phyloP scores from a whole-genome alignment of 2,329 filamentous ascomycete genomes.

The Ambrosiella cleistominuta region DNA sequence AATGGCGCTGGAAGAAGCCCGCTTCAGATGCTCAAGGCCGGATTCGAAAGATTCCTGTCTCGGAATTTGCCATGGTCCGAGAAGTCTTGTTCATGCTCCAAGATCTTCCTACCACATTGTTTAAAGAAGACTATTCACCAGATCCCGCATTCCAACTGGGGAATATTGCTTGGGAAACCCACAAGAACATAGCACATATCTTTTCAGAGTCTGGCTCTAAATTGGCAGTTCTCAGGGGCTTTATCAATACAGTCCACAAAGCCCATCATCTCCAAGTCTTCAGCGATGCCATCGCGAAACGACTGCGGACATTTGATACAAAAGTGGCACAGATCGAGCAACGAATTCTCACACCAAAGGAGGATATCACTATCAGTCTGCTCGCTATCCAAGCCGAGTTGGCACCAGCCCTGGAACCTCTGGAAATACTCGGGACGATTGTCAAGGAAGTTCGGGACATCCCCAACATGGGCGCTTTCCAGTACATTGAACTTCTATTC shows the following conservation, averaged over 20 bases:
- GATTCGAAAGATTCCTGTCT: slow-evolving; percentile 30
- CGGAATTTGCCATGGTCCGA: slow-evolving; percentile 56
- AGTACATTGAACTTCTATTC: slow-evolving; percentile 64
- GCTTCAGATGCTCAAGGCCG: slow-evolving; percentile 21
- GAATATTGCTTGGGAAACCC: slow-evolving; percentile 32
- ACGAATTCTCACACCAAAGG: slow-evolving; percentile 35
- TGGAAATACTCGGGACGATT: slow-evolving; percentile 43
- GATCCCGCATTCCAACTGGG: slow-evolving; percentile 28
- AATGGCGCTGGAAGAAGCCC: slow-evolving; percentile 21
- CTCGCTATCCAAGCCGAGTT: slow-evolving; percentile 43
- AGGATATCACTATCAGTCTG: slow-evolving; percentile 47
- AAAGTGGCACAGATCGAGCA: slow-evolving; percentile 42
- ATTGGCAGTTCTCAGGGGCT: slow-evolving; percentile 28
- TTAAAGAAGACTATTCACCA: slow-evolving; percentile 28
- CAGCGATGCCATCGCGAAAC: slow-evolving; percentile 40
- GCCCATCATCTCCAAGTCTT: slow-evolving; percentile 54
- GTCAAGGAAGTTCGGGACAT: slow-evolving; percentile 38
- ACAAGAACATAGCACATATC: slow-evolving; percentile 29
- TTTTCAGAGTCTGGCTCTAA: slow-evolving; percentile 31
- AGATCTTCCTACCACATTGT: slow-evolving; percentile 59
- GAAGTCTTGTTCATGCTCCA: slow-evolving; percentile 75
- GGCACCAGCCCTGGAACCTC: slow-evolving; percentile 31
- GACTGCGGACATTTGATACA: slow-evolving; percentile 40
- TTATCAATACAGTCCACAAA: slow-evolving; percentile 26
- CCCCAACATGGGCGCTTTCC: slow-evolving; percentile 38